Base-by-base conservation (phyloP, 2,329 filamentous ascomycete species). In the Penicillium decumbens region DNA sequence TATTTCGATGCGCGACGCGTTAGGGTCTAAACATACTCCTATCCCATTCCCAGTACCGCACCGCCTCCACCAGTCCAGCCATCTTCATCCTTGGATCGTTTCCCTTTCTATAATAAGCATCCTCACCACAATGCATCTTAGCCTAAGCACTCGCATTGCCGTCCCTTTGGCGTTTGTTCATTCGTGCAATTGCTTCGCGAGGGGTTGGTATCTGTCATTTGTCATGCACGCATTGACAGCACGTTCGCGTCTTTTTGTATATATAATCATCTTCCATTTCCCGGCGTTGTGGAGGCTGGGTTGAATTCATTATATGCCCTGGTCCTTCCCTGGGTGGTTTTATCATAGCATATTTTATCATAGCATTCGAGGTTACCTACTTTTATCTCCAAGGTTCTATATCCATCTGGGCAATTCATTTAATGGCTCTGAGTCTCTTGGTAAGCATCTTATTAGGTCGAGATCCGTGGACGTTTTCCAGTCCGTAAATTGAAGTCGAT, bases 1-100 rank as follows among this genome's bases (percentile, higher is more conserved):
- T 70, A 68, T 38, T 75, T 75, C 49, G 71, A 72, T 42, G 66
- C 73, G 13, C 60, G 72, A 41, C 66, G 64, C 28, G 62, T 67
- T 28, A 59, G 65, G 41, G 61, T 58, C 15, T 69, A 43, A 25
- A 24, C 23, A 1, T 20, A 3, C 30, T 18, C n/a, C 6, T 33
- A 1, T n/a, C 30, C 13, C 2, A 6, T 15, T 8, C 30, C 12
- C 5, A 5, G 5, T n/a, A 18, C 15, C 15, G 15, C 25, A 27
- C 25, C 25, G 6, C 25, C 8, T 30, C 12, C 12, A 12, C 30
- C 30, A 5, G 6, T n/a, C 30, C 13, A n/a, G n/a, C 15, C 15
- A 37, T 37, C 15, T 9, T 37, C 33, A 37, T 1, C 7, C 33
- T 12, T 37, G 15, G 18, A 37, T 23, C 4, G 12, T 9, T 10